Percentiles rank a stretch among this genome's conserved stretches.
Conservation (phyloP, 2,329 filamentous ascomycete genomes). For the Microdochium trichocladiopsis region DNA sequence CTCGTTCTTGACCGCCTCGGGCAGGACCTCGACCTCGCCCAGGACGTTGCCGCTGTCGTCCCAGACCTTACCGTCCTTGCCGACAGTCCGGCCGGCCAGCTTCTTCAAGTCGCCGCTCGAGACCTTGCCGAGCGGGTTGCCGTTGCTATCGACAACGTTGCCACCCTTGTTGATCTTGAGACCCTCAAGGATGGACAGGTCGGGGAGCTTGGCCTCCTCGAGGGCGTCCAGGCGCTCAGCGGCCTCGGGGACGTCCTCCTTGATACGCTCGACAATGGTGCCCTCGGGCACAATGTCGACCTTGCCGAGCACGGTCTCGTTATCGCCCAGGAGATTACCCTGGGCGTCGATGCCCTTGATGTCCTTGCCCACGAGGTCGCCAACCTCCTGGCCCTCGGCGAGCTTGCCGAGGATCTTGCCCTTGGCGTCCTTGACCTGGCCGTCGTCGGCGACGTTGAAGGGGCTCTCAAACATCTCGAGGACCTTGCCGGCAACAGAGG, state of each 20-base stretch:
- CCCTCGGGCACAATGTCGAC: conserved; percentile 43
- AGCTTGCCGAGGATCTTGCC: conserved; percentile 26
- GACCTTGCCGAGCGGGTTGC: conserved; percentile 34
- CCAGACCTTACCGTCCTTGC: conserved; percentile 34
- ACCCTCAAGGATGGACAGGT: conserved; percentile 26
- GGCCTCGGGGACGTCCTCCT: conserved; percentile 21
- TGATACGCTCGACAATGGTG: conserved; percentile 25
- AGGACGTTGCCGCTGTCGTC: conserved; percentile 22
- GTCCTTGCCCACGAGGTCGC: conserved; percentile 43
- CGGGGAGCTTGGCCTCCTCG: conserved; percentile 11
- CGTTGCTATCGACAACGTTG: conserved; percentile 35
- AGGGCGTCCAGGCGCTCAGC: conserved; percentile 21
- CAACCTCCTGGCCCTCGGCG: conserved; percentile 18
- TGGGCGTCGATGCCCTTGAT: conserved; percentile 60
- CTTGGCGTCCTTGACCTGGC: conserved; percentile 39
- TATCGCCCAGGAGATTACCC: conserved; percentile 60
- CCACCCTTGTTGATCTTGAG: conserved; percentile 35
- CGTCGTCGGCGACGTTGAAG: conserved; percentile 36
- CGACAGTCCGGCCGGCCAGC: conserved; percentile 32
- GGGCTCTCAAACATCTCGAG: conserved; percentile 22
- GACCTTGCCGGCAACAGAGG: conserved; percentile 21
- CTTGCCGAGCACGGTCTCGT: conserved; percentile 57
- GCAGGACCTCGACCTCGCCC: conserved; percentile 31
- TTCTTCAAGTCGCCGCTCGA: conserved; percentile 31
- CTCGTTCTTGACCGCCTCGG: conserved; percentile 24